Conservation (phyloP, 164 flowering plant species). For the Kingdonia uniflora region DNA sequence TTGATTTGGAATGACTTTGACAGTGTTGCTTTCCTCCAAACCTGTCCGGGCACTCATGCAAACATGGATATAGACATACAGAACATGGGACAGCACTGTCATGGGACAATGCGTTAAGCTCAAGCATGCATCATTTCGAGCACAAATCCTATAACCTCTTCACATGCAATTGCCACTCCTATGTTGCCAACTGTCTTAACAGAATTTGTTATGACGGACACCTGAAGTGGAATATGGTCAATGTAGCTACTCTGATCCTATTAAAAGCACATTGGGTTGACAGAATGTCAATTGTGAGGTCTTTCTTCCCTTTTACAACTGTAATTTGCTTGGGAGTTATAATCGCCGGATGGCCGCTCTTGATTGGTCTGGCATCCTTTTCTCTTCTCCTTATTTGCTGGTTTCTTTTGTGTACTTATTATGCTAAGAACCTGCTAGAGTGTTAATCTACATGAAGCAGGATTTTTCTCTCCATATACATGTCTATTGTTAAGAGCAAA, state of each 20-base stretch:
- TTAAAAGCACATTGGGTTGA: slow-evolving; percentile 69
- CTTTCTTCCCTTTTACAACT: slow-evolving; percentile 55
- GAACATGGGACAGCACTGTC: slow-evolving; percentile 62
- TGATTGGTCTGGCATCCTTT: slow-evolving; percentile 52
- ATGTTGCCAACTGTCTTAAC: slow-evolving; percentile 71
- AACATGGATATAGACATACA: slow-evolving; percentile 51
- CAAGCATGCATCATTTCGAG: slow-evolving; percentile 46
- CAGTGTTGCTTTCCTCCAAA: slow-evolving; percentile 91
- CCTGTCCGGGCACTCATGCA: slow-evolving; percentile 59
- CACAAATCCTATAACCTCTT: slow-evolving; percentile 79
- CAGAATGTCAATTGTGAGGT: slow-evolving; percentile 39
- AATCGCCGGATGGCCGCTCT: slow-evolving; percentile 75
- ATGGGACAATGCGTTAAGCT: slow-evolving; percentile 76
- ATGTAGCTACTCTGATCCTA: slow-evolving; percentile 53
- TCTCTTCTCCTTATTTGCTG: slow-evolving; percentile 58
- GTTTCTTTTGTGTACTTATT: slow-evolving; percentile 56
- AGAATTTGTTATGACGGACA: slow-evolving; percentile 60
- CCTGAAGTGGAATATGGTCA: slow-evolving; percentile 76
- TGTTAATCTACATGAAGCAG: slow-evolving; percentile 19
- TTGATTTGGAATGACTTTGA: neutral
- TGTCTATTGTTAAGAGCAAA: too few species aligned
- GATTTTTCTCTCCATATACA: neutral
- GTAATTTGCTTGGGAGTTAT: slow-evolving; percentile 55
- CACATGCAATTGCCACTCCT: slow-evolving; percentile 90
- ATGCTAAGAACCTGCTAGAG: slow-evolving; percentile 43